Base-by-base conservation (phyloP, 2,329 filamentous ascomycete genomes). In the Beauveria caledonica region DNA sequence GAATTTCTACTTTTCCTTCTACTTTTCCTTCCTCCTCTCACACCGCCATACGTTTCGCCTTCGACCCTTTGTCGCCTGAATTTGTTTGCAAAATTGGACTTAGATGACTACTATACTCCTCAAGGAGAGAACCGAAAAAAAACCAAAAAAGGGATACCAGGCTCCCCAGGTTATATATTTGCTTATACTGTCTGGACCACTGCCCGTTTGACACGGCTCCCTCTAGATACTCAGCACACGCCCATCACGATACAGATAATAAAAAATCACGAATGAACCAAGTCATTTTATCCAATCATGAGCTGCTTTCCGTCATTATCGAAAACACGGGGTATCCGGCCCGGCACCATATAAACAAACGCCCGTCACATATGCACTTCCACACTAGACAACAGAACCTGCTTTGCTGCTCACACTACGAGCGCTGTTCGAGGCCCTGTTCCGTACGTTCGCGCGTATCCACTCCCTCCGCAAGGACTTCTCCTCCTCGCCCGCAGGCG, bases 361-460 rank as follows among this genome's bases (percentile, higher is more conserved):
- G 21, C 46, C 46, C 19, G 10, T 25, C 56, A 33, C 23, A 49
- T 15, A n/a, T 39, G 42, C 36, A 17, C 25, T 1, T 9, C 17
- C 23, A 36, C 6, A 2, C 39, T 59, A 59, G 23, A 29, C 27
- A 15, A 46, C 27, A 33, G 57, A 58, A 11, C 57, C 57, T 40
- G 40, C 54, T 42, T 62, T 64, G 56, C 65, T 64, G 39, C 65
- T 65, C 27, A 57, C 25, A 46, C 53, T 54, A 44, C 54, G 53
- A 29, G 59, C 62, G 7, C 58, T 62, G n/a, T 61, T 58, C 1
- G 64, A 59, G 21, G 58, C 64, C 21, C 62, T 66, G 50, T 64
- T 68, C 36, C 67, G 62, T 59, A 72, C 68, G 58, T 69, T 66
- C 36, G 69, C 68, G 19, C 65, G 62, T 29, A 73, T 60, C 67